Evolutionary conservation across 371 early-diverging fungal species (phyloP).

Genomic region (Zopfochytrium polystomum): DNA sequence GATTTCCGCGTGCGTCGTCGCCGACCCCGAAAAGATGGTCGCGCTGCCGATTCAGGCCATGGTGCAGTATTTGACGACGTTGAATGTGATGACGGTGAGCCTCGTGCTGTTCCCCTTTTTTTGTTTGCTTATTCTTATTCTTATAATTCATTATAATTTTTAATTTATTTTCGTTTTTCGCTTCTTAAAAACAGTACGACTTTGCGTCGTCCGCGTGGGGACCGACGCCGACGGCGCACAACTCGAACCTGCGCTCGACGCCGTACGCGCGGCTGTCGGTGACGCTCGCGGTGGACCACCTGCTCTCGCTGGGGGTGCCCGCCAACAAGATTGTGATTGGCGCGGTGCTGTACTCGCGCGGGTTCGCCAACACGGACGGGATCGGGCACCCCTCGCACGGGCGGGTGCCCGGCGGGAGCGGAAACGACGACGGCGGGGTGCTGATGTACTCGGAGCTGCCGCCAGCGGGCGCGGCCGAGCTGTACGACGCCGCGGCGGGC

Average conservation of each 20-base stretch:
- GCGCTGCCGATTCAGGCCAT: slow-evolving; percentile 39
- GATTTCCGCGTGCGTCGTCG: slow-evolving; percentile 43
- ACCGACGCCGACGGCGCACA: slow-evolving; percentile 72
- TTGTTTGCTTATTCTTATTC: background rate
- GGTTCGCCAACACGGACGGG: slow-evolving; percentile 73
- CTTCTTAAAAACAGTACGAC: no score
- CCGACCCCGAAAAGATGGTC: slow-evolving; percentile 39
- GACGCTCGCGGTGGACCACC: slow-evolving; percentile 65
- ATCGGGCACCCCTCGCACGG: slow-evolving; percentile 47
- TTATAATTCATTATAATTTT: no score
- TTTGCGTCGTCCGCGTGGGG: slow-evolving; percentile 60
- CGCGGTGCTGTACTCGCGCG: slow-evolving; percentile 74
- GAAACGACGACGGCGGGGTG: slow-evolving; percentile 84
- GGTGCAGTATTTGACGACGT: slow-evolving; percentile 30
- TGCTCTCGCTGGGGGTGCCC: slow-evolving; percentile 67
- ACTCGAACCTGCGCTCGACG: slow-evolving; percentile 70
- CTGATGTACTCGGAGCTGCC: slow-evolving; percentile 74
- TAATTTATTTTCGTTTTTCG: no score
- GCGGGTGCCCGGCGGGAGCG: slow-evolving; percentile 60
- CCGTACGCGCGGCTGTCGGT: slow-evolving; percentile 59
- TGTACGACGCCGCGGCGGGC: slow-evolving; percentile 45
- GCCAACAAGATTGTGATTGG: slow-evolving; percentile 76
- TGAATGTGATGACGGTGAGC: slow-evolving; percentile 45
- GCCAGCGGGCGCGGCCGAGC: slow-evolving; percentile 51
- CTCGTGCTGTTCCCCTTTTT: background rate